Base-by-base conservation (phyloP, 257 asterid species). In the Solanum chilense region DNA sequence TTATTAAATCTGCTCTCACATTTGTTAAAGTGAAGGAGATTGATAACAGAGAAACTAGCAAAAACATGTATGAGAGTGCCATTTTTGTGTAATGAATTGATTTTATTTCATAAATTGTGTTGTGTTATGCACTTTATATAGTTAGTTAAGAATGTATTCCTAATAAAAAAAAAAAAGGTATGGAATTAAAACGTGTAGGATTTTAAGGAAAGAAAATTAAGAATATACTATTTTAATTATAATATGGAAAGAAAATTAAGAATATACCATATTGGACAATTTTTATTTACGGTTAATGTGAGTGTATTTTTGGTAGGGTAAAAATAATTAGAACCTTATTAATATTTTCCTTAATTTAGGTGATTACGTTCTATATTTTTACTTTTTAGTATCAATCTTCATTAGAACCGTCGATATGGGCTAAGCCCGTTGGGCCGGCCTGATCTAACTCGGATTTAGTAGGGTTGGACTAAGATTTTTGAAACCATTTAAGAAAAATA, bases 1-100 rank as follows among this genome's bases (percentile, higher is more conserved):
- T 77, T n/a, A 92, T 77, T 16, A 90, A 31, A 89, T 91, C 92
- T 2, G 90, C 94, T 42, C 33, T 78, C 27, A 78, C 86, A 1
- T 1, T 86, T n/a, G 81, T 68, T 31, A 42, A 16, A 12, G 64
- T 13, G 78, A 37, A 13, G 21, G 60, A 13, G 10, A 75, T 75
- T 23, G 87, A 12, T 13, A 27, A 18, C 5, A 42, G 39, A 74
- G 33, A 25, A 23, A 74, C 12, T 18, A 85, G 11, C 7, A 68
- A 9, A 37, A 85, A 62, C 33, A 18, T 69, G 35, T 68, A 56
- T 14, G 68, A 6, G 2, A 25, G 12, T 4, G 82, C 4, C 68
- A 42, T 68, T 27, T 41, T 41, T 44, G 64, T 85, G 9, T 85
- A 12, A 18, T 42, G 27, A 73, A 7, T 3, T 6, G 27, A 23